Evolutionary conservation across 768 basidiomycete species (phyloP), one percentile per base, ranked within the genome.

Genomic region (Ramaria sp.): DNA sequence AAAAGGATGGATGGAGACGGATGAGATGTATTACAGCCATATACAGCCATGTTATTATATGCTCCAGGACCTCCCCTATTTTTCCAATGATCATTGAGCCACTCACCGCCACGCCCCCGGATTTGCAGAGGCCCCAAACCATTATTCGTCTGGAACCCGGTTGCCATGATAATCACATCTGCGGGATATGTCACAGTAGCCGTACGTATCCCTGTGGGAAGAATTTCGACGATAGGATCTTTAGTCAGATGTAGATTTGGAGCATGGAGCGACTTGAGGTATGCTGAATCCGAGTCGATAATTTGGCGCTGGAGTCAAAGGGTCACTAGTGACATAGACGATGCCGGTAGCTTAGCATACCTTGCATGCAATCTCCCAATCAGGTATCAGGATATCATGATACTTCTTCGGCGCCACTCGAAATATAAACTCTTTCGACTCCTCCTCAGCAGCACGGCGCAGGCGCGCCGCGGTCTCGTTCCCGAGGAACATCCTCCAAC

Each of bases 331-430:
- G 13, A 37, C 9, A 13, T 37, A 20, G 10, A 5, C 3, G 9
- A 33, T 30, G 38, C 7, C 9, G 13, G 33, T 17, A n/a, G 27
- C 20, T 13, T 10, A 1, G 27, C 34, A 3, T 9, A 51, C 59
- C 57, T 66, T 66, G 58, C 63, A 64, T 4, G 51, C 62, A 17
- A 66, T 41, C 22, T 62, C 61, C 43, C 60, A 66, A 37, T 63
- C 59, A 5, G 65, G 61, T 9, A 52, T 51, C 13, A 66, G 54
- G 1, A 53, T 57, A 13, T 63, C 39, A 58, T 59, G 60, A 59
- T 63, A 66, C 38, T 66, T 59, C 51, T 61, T 34, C 1, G 63
- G 63, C 24, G 63, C 64, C 0, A 13, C 50, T 7, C 56, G 55
- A 3, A 51, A 37, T 19, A 63, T 62, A 51, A 37, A 62, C 61